Evolutionary conservation across 345 rosid species (phyloP), one percentile per base, ranked within the genome.

Genomic region (Boechera retrofracta): DNA sequence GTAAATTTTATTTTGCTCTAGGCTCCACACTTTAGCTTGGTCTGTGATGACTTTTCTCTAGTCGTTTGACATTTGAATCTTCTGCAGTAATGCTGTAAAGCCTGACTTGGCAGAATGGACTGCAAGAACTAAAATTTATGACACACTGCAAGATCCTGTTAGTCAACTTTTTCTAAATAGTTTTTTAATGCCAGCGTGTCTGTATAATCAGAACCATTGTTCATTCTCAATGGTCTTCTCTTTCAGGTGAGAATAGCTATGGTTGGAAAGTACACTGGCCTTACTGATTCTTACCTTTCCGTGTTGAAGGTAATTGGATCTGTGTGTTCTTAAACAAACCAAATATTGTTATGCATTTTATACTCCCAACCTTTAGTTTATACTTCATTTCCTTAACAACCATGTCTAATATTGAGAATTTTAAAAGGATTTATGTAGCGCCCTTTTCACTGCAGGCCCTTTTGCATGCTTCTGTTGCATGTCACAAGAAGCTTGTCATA

Each of bases 261-360:
- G 89, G 97, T 91, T 68, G 93, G 97, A 66, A 91, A 91, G 80
- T 91, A 91, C 80, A 83, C 88, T 60, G 90, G 90, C 72, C 89
- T 85, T 75, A 67, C 89, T 77, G 97, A 91, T 87, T 74, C 94
- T 38, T 91, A 91, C 64, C 89, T 91, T 51, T 91, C 97, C 38
- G 91, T 91, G 71, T 52, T 85, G 60, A 89, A 91, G 96, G 96
- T 91, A 62, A 69, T 35, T 74, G n/a, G 15, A 39, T 64, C 66
- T 36, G 9, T 74, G 28, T 67, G 57, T 8, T 67, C 66, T 74
- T 18, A 16, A 53, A 24, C 29, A 48, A 55, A 68, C 10, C 38
- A 61, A 62, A 26, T 2, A 16, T 55, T 64, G 13, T 16, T 49
- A 8, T 33, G 38, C 36, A 61, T 28, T 60, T 68, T 58, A 41